Conservation (phyloP, 2,329 filamentous ascomycete species). For the Fusarium piperis region DNA sequence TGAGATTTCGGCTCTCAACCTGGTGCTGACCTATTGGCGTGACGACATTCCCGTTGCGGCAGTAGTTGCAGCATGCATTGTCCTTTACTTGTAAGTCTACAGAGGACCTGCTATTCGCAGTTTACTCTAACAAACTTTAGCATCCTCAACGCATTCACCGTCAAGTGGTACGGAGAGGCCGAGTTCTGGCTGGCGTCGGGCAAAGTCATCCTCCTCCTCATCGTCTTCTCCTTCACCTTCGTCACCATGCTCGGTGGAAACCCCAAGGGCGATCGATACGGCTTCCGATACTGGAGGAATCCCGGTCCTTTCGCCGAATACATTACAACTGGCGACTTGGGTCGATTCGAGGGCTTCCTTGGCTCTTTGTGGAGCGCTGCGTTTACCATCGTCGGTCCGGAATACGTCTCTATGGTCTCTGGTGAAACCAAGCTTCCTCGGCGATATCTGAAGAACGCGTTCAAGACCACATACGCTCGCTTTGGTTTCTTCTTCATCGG, state of each 20-base stretch:
- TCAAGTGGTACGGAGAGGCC: constrained; percentile 25
- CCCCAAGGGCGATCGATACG: constrained; percentile 16
- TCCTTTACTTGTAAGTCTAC: constrained; percentile 13
- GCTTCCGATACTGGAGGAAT: constrained; percentile 23
- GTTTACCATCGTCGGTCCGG: constrained; percentile 71
- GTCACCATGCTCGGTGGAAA: constrained; percentile 25
- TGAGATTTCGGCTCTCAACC: constrained; percentile 24
- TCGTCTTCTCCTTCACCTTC: constrained; percentile 26
- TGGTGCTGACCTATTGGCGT: constrained; percentile 22
- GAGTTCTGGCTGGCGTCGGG: constrained; percentile 22
- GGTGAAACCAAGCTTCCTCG: constrained; percentile 25
- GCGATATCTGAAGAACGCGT: constrained; percentile 23
- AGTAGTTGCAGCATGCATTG: constrained; percentile 17
- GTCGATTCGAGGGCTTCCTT: constrained; percentile 21
- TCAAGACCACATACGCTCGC: constrained; percentile 22
- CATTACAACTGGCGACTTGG: constrained; percentile 14
- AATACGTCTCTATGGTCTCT: constrained; percentile 60
- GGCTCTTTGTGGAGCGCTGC: constrained; percentile 20
- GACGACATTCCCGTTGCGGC: constrained; percentile 26
- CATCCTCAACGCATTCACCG: constrained; percentile 18
- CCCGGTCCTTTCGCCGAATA: constrained; percentile 23
- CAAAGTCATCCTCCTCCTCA: constrained; percentile 24
- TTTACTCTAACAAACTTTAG: neutral
- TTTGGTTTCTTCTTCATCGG: constrained; percentile 28
- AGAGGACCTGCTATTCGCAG: too few relatives aligned